phyloP scores from a whole-genome alignment of 2,329 filamentous ascomycete genomes.

The Aspergillus brasiliensis region DNA sequence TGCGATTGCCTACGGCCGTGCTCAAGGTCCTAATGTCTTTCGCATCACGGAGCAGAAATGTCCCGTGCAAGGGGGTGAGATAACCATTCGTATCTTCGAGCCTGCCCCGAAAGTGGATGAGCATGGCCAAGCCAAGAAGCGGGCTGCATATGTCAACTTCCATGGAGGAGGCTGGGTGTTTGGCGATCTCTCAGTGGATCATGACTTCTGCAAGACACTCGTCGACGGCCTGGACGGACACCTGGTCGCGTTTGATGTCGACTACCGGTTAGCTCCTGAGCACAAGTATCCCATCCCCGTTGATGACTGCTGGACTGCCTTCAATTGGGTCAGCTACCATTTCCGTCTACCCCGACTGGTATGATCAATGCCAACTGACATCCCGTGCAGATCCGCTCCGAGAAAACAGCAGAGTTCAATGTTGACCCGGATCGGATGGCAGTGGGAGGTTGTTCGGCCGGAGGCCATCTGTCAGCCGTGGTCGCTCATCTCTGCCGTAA shows the following conservation, averaged over 20 bases:
- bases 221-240: constrained; percentile 41
- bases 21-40: constrained; percentile 38
- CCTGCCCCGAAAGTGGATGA: constrained; percentile 29
- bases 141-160: constrained; percentile 47
- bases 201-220: constrained; percentile 46
- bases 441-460: constrained; percentile 44
- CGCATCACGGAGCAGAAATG: constrained; percentile 45
- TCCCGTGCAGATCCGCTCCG: constrained; percentile 30
- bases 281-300: constrained; percentile 41
- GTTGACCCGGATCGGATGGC: constrained; percentile 38
- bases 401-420: constrained; percentile 37
- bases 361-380: constrained; percentile 8
- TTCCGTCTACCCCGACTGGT: not conserved
- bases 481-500: constrained; percentile 43
- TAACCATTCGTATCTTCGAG: constrained; percentile 46
- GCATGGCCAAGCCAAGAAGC: constrained; percentile 30
- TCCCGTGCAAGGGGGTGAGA: constrained; percentile 42
- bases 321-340: constrained; percentile 38
- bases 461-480: constrained; percentile 44
- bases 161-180: constrained; percentile 50
- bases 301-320: constrained; percentile 44
- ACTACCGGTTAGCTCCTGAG: constrained; percentile 47
- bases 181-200: constrained; percentile 40
- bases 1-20: constrained; percentile 42
- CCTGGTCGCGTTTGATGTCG: constrained; percentile 48